Percentiles rank a stretch among this genome's conserved stretches.
phyloP scores from a whole-genome alignment of 2,329 filamentous ascomycete genomes.

The Diplodia mutila region DNA sequence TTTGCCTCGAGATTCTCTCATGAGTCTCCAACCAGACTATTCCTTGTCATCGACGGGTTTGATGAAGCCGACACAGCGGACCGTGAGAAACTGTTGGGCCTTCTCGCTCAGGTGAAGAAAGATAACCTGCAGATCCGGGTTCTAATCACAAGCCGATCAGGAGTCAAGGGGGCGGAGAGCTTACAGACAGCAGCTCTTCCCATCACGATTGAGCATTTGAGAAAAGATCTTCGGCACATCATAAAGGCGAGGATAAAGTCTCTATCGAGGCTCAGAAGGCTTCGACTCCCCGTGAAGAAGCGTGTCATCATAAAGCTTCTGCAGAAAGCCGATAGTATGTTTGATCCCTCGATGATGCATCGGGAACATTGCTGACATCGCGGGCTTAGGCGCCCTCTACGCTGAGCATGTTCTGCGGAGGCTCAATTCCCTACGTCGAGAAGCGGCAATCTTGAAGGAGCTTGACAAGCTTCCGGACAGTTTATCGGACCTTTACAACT shows the following conservation, averaged over 20 bases:
- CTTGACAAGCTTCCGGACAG: slow-evolving; percentile 33
- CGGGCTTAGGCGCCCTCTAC: slow-evolving; percentile 42
- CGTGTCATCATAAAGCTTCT: slow-evolving; percentile 37
- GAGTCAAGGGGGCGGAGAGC: slow-evolving; percentile 22
- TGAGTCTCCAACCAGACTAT: slow-evolving; percentile 30
- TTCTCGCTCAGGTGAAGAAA: slow-evolving; percentile 33
- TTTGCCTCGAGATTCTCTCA: slow-evolving; percentile 32
- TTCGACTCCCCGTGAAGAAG: slow-evolving; percentile 37
- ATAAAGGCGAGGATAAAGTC: slow-evolving; percentile 36
- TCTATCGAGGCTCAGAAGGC: slow-evolving; percentile 32
- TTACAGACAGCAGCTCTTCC: slow-evolving; percentile 27
- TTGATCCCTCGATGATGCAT: not conserved
- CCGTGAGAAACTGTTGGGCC: slow-evolving; percentile 28
- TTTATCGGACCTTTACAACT: slow-evolving; percentile 29
- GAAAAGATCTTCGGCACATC: slow-evolving; percentile 35
- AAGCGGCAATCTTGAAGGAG: slow-evolving; percentile 39
- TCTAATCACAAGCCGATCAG: slow-evolving; percentile 33
- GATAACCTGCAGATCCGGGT: slow-evolving; percentile 34
- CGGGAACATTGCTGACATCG: not conserved
- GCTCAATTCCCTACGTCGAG: slow-evolving; percentile 39
- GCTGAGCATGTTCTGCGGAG: slow-evolving; percentile 42
- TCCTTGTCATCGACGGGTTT: slow-evolving; percentile 40
- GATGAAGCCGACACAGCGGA: slow-evolving; percentile 36
- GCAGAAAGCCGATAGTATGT: slow-evolving; percentile 40
- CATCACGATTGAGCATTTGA: slow-evolving; percentile 36